These are phyloP conservation scores for Irpex sp. DNA, from an alignment of 1,284 basidiomycete genomes.

Conservation along the genomic window DNA sequence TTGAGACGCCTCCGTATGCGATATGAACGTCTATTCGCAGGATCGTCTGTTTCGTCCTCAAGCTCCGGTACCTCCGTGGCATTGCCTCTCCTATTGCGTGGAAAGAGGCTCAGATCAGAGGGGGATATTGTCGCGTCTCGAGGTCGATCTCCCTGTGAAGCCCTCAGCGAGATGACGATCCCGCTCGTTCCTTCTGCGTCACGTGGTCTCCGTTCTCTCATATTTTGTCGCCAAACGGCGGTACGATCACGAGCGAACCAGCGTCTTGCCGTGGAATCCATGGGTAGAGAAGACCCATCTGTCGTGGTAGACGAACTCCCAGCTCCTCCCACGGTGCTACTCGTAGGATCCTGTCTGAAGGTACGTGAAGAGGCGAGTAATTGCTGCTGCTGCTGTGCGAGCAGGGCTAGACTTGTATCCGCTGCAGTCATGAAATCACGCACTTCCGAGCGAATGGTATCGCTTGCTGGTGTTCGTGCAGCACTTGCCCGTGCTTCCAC, in stretches of 20 bases:
- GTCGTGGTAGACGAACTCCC: not conserved
- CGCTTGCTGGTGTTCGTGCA: not conserved
- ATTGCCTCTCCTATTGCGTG: not conserved
- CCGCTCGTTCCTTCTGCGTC: not conserved
- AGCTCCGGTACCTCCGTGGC: not conserved
- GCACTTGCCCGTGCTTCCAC: slow-evolving; percentile 21
- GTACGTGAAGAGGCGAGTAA: slow-evolving; percentile 5
- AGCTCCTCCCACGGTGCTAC: not conserved
- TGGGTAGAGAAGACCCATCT: not conserved
- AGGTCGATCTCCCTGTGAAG: not conserved
- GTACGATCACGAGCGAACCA: slow-evolving; percentile 5
- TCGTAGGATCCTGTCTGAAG: not conserved
- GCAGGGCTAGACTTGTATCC: not conserved
- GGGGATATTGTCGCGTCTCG: not conserved
- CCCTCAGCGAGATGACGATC: not conserved
- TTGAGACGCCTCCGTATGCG: not conserved
- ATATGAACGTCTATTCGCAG: not conserved
- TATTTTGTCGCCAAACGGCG: slow-evolving; percentile 6
- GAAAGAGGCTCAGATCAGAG: not conserved
- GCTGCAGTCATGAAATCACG: not conserved
- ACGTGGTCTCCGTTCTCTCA: slow-evolving; percentile 4
- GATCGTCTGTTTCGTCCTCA: not conserved
- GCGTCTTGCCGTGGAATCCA: not conserved
- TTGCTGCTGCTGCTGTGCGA: slow-evolving; percentile 7
- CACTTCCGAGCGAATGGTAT: not conserved